Evolutionary conservation across 2,329 filamentous ascomycete genomes (phyloP).

Genomic region (Neurospora crassa): DNA sequence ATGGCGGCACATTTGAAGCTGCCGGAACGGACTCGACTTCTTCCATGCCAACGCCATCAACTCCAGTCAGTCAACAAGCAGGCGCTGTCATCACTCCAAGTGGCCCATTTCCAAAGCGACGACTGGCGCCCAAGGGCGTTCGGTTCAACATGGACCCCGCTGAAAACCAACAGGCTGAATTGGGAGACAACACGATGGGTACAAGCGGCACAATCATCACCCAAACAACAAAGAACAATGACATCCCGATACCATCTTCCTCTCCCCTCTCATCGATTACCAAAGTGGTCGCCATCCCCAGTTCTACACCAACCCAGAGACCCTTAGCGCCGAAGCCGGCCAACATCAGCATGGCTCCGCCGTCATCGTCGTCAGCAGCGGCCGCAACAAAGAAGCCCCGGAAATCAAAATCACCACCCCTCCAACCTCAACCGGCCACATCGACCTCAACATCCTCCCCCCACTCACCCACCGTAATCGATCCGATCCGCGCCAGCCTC

Average conservation of each 20-base stretch:
- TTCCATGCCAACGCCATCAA: neutral
- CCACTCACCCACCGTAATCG: slow-evolving; percentile 28
- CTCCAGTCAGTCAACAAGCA: neutral
- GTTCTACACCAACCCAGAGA: neutral
- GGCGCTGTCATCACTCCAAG: neutral
- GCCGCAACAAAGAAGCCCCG: neutral
- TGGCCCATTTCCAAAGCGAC: neutral
- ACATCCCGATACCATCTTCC: neutral
- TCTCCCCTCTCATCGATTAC: neutral
- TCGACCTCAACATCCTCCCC: slow-evolving; percentile 10
- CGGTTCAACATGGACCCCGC: slow-evolving; percentile 12
- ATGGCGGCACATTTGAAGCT: neutral
- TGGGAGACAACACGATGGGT: slow-evolving; percentile 1
- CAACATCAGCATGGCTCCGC: neutral
- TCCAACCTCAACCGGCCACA: slow-evolving; percentile 15
- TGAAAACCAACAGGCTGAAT: slow-evolving; percentile 9
- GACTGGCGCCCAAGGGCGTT: slow-evolving; percentile 5
- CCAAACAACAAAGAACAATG: neutral
- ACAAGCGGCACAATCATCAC: neutral
- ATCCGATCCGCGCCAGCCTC: slow-evolving; percentile 47
- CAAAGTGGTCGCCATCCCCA: neutral
- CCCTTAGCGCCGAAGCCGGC: neutral
- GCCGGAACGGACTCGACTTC: neutral
- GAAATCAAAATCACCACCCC: neutral
- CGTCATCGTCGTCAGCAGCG: neutral